A percentile compares a stretch with the other conserved stretches of the same genome.
phyloP scores from a whole-genome alignment of 164 flowering plant species.

The Macadamia integrifolia region DNA sequence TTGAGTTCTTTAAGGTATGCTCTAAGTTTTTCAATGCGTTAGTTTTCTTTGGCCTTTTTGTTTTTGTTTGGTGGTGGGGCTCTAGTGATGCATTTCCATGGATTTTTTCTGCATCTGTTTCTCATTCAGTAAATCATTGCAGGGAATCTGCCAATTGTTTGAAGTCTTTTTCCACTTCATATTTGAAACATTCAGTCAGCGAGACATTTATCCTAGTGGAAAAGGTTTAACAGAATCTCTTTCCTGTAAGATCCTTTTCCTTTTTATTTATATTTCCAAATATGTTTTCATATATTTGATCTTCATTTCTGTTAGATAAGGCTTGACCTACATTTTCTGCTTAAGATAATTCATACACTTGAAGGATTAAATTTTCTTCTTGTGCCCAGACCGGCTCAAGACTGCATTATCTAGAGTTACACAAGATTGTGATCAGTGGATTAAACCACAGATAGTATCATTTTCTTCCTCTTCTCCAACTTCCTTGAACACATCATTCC shows the following conservation, averaged over 20 bases:
- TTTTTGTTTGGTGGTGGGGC: background rate
- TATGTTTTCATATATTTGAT: background rate
- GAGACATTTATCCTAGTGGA: constrained; percentile 42
- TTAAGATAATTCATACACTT: background rate
- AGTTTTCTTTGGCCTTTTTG: constrained; percentile 4
- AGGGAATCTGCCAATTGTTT: constrained; percentile 96
- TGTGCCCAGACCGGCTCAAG: constrained; percentile 65
- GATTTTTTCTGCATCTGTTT: constrained; percentile 16
- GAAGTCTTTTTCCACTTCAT: constrained; percentile 67
- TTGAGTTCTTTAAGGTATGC: constrained; percentile 85
- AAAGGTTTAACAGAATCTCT: constrained; percentile 45
- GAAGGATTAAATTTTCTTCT: constrained; percentile 8
- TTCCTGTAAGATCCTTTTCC: constrained; percentile 36
- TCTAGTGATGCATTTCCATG: too few species aligned
- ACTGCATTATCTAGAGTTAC: constrained; percentile 65
- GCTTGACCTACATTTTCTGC: background rate
- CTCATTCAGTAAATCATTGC: constrained; percentile 32
- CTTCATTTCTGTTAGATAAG: background rate
- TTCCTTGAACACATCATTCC: constrained; percentile 36
- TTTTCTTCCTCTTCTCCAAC: constrained; percentile 41
- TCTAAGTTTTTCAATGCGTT: background rate
- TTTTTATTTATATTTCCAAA: too few species aligned
- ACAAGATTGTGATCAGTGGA: constrained; percentile 91
- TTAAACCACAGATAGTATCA: constrained; percentile 43
- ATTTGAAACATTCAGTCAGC: constrained; percentile 79